Conservation (phyloP, 495 filamentous ascomycete species). For the Astrocystis sublimbata region DNA sequence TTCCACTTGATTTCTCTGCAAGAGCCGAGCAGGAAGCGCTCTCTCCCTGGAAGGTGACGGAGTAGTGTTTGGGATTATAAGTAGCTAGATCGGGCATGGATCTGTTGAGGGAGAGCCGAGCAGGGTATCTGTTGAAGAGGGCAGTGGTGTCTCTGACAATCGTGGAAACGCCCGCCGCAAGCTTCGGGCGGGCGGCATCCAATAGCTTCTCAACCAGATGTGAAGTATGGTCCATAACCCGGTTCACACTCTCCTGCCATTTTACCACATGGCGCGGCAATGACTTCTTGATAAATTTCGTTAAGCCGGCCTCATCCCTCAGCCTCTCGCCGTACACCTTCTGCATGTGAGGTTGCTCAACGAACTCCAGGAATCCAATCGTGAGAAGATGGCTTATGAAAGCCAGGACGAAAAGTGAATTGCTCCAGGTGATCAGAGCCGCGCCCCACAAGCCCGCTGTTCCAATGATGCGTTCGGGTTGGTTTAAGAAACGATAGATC, state of each 20-base stretch:
- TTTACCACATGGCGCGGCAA: constrained; percentile 74
- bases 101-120: constrained; percentile 80
- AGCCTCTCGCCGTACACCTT: constrained; percentile 88
- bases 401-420: constrained; percentile 78
- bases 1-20: constrained; percentile 52
- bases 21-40: constrained; percentile 48
- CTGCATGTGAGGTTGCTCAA: constrained; percentile 98
- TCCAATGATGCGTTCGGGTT: constrained; percentile 91
- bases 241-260: constrained; percentile 83
- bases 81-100: constrained; percentile 80
- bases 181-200: constrained; percentile 81
- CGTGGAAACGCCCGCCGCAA: constrained; percentile 81
- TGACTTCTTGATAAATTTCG: constrained; percentile 83
- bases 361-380: constrained; percentile 85
- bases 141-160: constrained; percentile 86
- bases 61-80: constrained; percentile 82
- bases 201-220: constrained; percentile 91
- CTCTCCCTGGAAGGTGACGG: constrained; percentile 70
- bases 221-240: constrained; percentile 77
- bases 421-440: constrained; percentile 87
- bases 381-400: constrained; percentile 81
- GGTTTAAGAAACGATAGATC: constrained; percentile 97
- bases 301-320: constrained; percentile 83
- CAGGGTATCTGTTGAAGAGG: constrained; percentile 87
- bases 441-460: constrained; percentile 96